Base-by-base conservation (phyloP, 1,284 basidiomycete genomes). In the Sporisorium sorghi region DNA sequence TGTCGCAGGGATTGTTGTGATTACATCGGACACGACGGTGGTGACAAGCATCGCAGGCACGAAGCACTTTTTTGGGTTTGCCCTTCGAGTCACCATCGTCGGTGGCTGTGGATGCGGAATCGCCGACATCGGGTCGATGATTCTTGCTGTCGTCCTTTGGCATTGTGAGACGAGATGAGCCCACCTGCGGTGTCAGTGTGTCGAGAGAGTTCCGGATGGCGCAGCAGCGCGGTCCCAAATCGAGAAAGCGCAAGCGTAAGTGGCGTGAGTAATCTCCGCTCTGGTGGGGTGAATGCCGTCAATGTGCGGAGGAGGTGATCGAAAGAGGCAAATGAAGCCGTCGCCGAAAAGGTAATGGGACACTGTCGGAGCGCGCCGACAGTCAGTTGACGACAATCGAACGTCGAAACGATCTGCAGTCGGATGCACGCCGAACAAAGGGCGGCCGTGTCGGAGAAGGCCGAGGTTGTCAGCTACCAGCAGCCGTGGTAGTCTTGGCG, bases 1-100 rank as follows among this genome's bases (percentile, higher is more conserved):
- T 78, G 50, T 73, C 71, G 63, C 78, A 80, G 15, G 78, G 78
- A 26, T 78, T 63, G 33, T 74, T 64, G 58, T 80, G 76, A 21
- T 76, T 77, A 64, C 78, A 80, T 39, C 73, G 59, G 1, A 80
- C 78, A 10, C 78, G 63, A 32, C 72, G 67, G 46, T 77, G 65
- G 44, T 79, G 75, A 43, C 75, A 75, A 21, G 73, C 68, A 40
- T 70, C 67, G 46, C 68, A 75, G 14, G 73, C 67, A 35, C 73
- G 67, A 9, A 75, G 59, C 24, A 70, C 60, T 48, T 75, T 75
- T 51, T 71, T 75, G 10, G 73, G 67, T 30, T 75, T 70, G 49
- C 58, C 57, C 52, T 71, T 74, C 40, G 59, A 26, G 23, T 72
- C 58, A 42, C 51, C 59, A 35, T 63, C 69, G 26, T 62, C 58